Evolutionary conservation across 2,329 filamentous ascomycete species (phyloP), one percentile per base, ranked within the genome.

Genomic region (Ceratocystis destructans): DNA sequence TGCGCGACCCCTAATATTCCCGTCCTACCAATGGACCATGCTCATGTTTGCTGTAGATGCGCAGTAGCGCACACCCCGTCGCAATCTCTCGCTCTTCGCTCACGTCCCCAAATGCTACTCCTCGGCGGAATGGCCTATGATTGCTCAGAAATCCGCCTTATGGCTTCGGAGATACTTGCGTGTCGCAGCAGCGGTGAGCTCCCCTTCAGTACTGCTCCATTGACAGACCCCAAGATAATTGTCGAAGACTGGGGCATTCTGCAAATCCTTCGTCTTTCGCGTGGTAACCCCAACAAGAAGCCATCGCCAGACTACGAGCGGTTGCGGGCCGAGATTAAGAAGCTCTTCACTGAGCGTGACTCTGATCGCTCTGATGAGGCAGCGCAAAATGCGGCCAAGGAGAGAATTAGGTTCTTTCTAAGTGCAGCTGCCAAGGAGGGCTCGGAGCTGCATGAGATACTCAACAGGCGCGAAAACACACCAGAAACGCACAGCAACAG

Each of bases 271-370:
- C 71, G 72, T 0, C 62, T 71, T 2, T 68, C 70, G 4, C 73
- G 72, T 0, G 72, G 71, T 0, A 63, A 72, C 6, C 22, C 8
- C 0, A 64, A 65, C 5, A 50, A 67, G 0, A 70, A 69, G 6
- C 69, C 70, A n/a, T 53, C 69, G 0, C 61, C 71, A 1, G 61
- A 70, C 0, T 75, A 74, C 53, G 69, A 69, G 0, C 41, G 70
- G 0, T 61, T 76, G 0, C 71, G 70, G 0, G 70, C 77, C 8
- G 71, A 75, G 22, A 73, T 77, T 17, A 69, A 73, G 2, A 73
- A 73, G 3, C 70, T 70, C 3, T 77, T 78, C 59, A 70, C 70
- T 2, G 72, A 75, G 20, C 76, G 77, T 1, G 75, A 78, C 22
- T 50, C 46, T 1, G 64, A 68, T 69, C 72, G 25, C 48, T 69